Conservation (phyloP, 495 filamentous ascomycete species). For the Stereocaulon alpinum region DNA sequence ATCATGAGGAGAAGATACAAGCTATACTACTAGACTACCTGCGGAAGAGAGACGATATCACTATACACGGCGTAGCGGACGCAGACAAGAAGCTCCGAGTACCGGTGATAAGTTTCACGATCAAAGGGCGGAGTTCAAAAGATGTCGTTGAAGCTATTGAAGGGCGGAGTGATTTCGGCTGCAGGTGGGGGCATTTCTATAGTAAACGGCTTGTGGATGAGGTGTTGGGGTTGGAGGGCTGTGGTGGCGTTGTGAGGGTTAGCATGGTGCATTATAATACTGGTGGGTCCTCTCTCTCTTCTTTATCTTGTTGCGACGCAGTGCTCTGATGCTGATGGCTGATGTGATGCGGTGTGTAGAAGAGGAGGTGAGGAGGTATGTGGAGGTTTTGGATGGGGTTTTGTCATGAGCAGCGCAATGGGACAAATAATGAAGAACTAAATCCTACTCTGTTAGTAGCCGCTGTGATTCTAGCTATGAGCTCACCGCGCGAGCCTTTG, state of each 20-base stretch:
- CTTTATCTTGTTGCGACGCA: no score
- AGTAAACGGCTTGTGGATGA: conserved; percentile 49
- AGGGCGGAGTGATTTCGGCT: conserved; percentile 41
- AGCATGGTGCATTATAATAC: conserved; percentile 71
- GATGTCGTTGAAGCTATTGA: conserved; percentile 56
- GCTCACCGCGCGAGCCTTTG: no score
- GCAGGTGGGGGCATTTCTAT: conserved; percentile 62
- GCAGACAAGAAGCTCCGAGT: conserved; percentile 40
- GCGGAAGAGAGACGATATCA: conserved; percentile 34
- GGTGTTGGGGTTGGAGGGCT: conserved; percentile 42
- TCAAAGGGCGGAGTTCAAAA: conserved; percentile 44
- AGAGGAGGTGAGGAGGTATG: conserved; percentile 44
- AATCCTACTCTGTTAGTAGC: no score
- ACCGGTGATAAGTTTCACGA: conserved; percentile 55
- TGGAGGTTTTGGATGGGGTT: conserved; percentile 39
- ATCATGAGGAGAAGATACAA: conserved; percentile 53
- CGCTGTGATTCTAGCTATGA: no score
- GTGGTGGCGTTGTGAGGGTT: conserved; percentile 57
- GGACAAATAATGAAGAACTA: no score
- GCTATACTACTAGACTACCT: conserved; percentile 47
- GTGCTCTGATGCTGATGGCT: background rate
- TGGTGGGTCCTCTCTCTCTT: conserved; percentile 33
- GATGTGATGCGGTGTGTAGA: conserved; percentile 28
- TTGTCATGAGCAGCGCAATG: conserved; percentile 3
- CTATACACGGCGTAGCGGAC: conserved; percentile 45